Conservation (phyloP, 305 asterid species). For the Fraxinus albicans region DNA sequence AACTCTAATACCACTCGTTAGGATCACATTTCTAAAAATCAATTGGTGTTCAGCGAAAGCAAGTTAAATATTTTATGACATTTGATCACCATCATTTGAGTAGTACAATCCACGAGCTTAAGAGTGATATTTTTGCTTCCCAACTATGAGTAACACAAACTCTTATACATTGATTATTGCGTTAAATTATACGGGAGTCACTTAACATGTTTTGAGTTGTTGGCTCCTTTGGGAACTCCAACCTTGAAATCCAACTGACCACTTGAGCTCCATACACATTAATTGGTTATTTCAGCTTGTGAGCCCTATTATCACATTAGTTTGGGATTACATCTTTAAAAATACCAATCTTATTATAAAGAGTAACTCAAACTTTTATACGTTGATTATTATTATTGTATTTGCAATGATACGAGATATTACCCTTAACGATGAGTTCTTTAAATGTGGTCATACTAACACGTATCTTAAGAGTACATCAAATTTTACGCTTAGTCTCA, state of each 20-base stretch:
- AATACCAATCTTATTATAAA: too few relatives aligned
- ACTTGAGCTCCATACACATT: neutral
- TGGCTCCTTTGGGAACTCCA: neutral
- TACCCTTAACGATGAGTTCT: neutral
- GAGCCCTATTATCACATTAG: too few relatives aligned
- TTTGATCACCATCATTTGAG: neutral
- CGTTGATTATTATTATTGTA: too few relatives aligned
- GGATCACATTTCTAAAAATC: neutral
- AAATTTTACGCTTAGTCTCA: neutral
- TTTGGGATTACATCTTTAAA: too few relatives aligned
- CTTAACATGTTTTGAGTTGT: neutral
- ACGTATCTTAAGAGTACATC: neutral
- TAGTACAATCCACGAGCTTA: neutral
- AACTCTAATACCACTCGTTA: neutral
- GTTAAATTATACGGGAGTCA: neutral
- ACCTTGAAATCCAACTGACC: too few relatives aligned
- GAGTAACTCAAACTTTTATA: too few relatives aligned
- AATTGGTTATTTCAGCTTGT: too few relatives aligned
- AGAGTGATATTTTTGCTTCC: neutral
- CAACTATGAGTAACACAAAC: neutral
- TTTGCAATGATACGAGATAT: too few relatives aligned
- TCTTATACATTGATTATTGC: too few relatives aligned
- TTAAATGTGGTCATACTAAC: neutral
- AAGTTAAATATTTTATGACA: neutral
- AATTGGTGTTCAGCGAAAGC: neutral